Conservation (phyloP, 2,329 filamentous ascomycete species). For the Calonectria naviculata region DNA sequence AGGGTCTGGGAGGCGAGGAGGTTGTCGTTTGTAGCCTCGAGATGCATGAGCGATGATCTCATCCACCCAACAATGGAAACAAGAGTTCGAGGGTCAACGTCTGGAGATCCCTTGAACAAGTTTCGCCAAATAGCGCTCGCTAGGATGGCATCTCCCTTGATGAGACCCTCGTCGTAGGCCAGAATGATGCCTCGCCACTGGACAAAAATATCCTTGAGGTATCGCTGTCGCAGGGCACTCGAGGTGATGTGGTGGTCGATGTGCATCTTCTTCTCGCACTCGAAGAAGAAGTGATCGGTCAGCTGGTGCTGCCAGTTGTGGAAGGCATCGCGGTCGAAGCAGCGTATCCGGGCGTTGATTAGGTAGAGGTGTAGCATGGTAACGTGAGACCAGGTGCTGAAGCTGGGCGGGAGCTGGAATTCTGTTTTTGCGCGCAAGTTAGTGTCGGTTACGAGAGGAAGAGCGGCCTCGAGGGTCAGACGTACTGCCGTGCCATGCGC, state of each 20-base stretch:
- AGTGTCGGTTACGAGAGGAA: not conserved
- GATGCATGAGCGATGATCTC: slow-evolving; percentile 56
- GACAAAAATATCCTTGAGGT: slow-evolving; percentile 88
- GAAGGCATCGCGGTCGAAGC: slow-evolving; percentile 76
- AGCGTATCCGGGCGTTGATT: slow-evolving; percentile 83
- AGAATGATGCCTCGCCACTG: slow-evolving; percentile 91
- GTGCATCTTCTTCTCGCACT: slow-evolving; percentile 86
- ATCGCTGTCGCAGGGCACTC: slow-evolving; percentile 69
- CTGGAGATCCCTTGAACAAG: slow-evolving; percentile 78
- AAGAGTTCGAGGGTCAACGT: slow-evolving; percentile 61
- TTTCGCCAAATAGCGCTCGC: slow-evolving; percentile 93
- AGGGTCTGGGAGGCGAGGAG: slow-evolving; percentile 44
- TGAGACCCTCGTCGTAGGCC: slow-evolving; percentile 85
- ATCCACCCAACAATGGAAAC: slow-evolving; percentile 69
- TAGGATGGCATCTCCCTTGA: slow-evolving; percentile 80
- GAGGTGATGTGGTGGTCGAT: slow-evolving; percentile 78
- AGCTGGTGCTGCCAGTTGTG: slow-evolving; percentile 89
- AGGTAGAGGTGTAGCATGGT: slow-evolving; percentile 98
- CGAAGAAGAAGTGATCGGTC: slow-evolving; percentile 94
- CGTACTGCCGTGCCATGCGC: slow-evolving; percentile 81
- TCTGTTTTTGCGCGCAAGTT: slow-evolving; percentile 58
- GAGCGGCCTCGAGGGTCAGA: slow-evolving; percentile 9
- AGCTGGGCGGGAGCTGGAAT: slow-evolving; percentile 84
- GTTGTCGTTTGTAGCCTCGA: slow-evolving; percentile 63
- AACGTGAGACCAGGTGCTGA: slow-evolving; percentile 95